Base-by-base conservation (phyloP, 192 early-diverging fungal species). In the Haplosporangium gracile region DNA sequence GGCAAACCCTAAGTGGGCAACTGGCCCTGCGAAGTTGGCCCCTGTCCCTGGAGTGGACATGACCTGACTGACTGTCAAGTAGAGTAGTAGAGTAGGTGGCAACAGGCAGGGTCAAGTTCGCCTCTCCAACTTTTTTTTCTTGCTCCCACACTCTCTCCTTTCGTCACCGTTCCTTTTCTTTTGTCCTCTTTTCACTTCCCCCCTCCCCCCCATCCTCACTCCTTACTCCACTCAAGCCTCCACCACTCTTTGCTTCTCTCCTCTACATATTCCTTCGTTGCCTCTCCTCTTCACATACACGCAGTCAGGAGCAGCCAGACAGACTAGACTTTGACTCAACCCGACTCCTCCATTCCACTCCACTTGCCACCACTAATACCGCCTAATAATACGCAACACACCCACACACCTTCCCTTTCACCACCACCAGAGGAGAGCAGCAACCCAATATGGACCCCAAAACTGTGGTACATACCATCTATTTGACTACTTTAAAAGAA, bases 301-400 rank as follows among this genome's bases (percentile, higher is more conserved):
- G 39, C 72, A 34, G 39, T 3, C n/a, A 49, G 22, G 74, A 75
- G 3, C 10, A 81, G 40, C 4, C 63, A 36, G 34, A 69, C 63
- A 74, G 8, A 34, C 70, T 65, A 65, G 60, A 65, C 70, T 39
- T 71, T 39, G 70, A 38, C 60, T 65, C 70, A 71, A 22, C 36
- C 16, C 16, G 7, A 8, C 70, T 26, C 68, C 36, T 38, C 68
- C n/a, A n/a, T 70, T 24, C 20, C 70, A 11, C 38, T 9, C 29
- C 60, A 34, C 10, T 13, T 26, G 26, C 26, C 11, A 29, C 60
- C 60, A 65, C 60, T 65, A 32, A 32, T 65, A 29, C 60, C 60
- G 29, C 60, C 29, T 34, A 24, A 22, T 26, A 71, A 22, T 26
- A 71, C 4, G 20, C 39, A 42, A 24, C 29, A 70, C 69, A 39